Base-by-base conservation (phyloP, 192 early-diverging fungal genomes). In the Linnemannia exigua region DNA sequence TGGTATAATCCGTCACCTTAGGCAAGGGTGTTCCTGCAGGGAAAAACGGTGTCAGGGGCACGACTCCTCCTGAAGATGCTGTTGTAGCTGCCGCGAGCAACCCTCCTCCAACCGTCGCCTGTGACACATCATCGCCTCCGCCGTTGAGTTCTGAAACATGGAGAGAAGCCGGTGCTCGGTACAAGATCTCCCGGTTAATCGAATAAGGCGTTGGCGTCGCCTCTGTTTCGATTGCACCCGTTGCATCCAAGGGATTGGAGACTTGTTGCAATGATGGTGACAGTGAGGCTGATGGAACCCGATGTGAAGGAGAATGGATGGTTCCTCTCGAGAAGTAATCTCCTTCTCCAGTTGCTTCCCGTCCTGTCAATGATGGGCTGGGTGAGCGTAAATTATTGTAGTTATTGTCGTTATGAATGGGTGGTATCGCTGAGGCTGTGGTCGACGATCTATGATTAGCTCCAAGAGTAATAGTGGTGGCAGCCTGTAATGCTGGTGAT, bases 1-100 rank as follows among this genome's bases (percentile, higher is more conserved):
- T 86, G 1, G 75, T 77, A 33, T 86, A 86, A 11, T 86, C 84
- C n/a, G 84, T 86, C 5, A 72, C 22, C 70, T 80, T 86, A 3
- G 77, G 72, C 15, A 86, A 36, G 17, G 51, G 36, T 8, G 78
- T 80, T 20, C 84, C 84, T 25, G 79, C 75, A 11, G 50, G 28
- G 17, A 44, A 38, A 66, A 58, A 86, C 8, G 84, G 71, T 12
- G 84, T 75, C 17, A 50, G 73, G 17, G 58, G 75, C 12, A 54
- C 63, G 0, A 63, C 52, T 58, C 52, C 58, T 63, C 58, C 58
- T 31, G 58, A 63, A 14, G 28, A 25, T 63, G 58, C 3, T 31
- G 58, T 63, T 63, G 58, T 63, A 1, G 68, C 36, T 12, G 38
- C 68, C 38, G 68, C 68, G 68, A 41, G 68, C 1, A 41, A 33